Evolutionary conservation across 202 grass and related monocot genomes (phyloP), one percentile per base, ranked within the genome.

Genomic region (Brachypodium distachyon): DNA sequence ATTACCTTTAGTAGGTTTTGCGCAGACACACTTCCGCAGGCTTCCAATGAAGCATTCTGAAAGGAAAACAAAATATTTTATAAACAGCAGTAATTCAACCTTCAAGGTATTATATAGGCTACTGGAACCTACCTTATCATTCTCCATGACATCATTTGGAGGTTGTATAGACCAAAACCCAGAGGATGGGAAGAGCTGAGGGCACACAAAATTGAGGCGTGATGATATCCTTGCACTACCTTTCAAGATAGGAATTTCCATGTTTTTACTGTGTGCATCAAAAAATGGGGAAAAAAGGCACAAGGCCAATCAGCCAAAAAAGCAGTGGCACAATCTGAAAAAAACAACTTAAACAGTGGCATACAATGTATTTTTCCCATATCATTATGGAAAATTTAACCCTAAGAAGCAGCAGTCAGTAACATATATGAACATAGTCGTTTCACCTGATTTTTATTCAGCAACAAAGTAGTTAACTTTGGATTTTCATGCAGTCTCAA

Each of bases 1-100:
- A n/a, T n/a, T 90, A 91, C 95, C 95, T 97, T 97, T n/a, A 97
- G n/a, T n/a, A n/a, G n/a, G 87, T 32, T 98, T 98, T 83, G 82
- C 84, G 89, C 95, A 57, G 73, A 84, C 66, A 88, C 82, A 79
- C 51, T 89, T 88, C 79, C 68, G 76, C 69, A 78, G n/a, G 62
- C 12, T 74, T 86, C 79, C 41, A 13, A 73, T 56, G 81, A 80
- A 83, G 57, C 61, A 80, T n/a, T 60, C 87, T 93, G 84, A 38
- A 64, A 83, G 67, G 44, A 57, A 7, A 85, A 79, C 17, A 69
- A 48, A 36, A 79, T 37, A n/a, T 28, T 73, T 68, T 53, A 37
- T 38, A 65, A 80, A 36, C 18, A 68, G 46, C 32, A 21, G 32
- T 50, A 78, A 63, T 66, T 67, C n/a, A 33, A 67, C n/a, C 26